phyloP scores from a whole-genome alignment of 75 land plant species.

The Sequoia sempervirens region DNA sequence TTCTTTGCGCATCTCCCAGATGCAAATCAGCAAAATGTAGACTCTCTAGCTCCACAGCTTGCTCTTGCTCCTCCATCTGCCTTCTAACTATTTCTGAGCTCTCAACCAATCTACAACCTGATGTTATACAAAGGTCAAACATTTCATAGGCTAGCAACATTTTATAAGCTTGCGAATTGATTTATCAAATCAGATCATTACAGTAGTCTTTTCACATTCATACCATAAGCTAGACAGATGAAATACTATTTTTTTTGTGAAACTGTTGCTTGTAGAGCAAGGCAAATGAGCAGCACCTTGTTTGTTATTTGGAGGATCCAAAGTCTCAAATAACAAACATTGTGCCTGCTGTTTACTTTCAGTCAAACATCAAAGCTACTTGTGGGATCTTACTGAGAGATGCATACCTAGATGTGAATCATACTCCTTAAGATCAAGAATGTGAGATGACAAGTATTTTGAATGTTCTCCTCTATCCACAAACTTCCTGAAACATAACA shows the following conservation, averaged over 20 bases:
- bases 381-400: background rate
- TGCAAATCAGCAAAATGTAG: conserved; percentile 42
- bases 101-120: conserved; percentile 37
- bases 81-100: conserved; percentile 36
- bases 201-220: no score
- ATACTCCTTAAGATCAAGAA: conserved; percentile 19
- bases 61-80: conserved; percentile 54
- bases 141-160: background rate
- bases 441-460: conserved; percentile 19
- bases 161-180: background rate
- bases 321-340: no score
- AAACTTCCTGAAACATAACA: conserved; percentile 45
- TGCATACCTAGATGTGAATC: conserved; percentile 31
- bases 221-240: no score
- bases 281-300: no score
- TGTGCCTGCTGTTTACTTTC: no score
- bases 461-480: conserved; percentile 41
- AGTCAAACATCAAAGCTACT: background rate
- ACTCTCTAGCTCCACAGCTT: conserved; percentile 44
- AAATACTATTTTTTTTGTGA: no score
- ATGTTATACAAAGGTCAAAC: background rate
- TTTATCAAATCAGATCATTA: background rate
- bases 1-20: background rate
- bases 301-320: no score
- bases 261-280: no score